Evolutionary conservation across 306 rosid genomes (phyloP), one percentile per base, ranked within the genome.

Genomic region (Fragaria ananassa): DNA sequence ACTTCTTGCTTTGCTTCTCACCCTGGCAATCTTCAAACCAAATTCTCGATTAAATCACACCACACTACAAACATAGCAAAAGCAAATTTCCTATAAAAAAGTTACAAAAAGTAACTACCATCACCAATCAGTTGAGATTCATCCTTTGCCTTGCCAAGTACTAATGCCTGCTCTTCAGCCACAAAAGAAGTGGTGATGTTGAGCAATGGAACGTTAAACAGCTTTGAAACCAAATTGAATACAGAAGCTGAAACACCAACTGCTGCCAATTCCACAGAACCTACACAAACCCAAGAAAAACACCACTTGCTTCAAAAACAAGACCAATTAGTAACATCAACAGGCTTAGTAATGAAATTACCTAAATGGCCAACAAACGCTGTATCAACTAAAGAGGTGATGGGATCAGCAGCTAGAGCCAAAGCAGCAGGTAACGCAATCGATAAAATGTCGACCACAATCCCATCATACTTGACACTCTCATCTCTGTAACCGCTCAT

Each of bases 341-440:
- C 11, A 34, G 21, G 21, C 44, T 34, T 3, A 18, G 69, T 35
- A 23, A 64, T 64, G 5, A 35, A 64, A 17, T 35, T 88, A 95
- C 97, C 97, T 84, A 95, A 80, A 74, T 95, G 99, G 44, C 99
- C 97, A 75, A 95, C 90, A 27, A 90, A 95, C 2, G 96, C 97
- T 12, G 99, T 92, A 71, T 92, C 99, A 66, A 95, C 86, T 86
- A 95, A 87, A n/a, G 97, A 92, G 21, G 90, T 73, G 71, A 95
- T 74, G 3, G 99, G 97, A 66, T 95, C 99, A 77, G 97, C 96
- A 14, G 90, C 97, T 81, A 95, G 75, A 74, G 97, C 95, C 83
- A 92, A 56, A 10, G 95, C 97, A 74, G 99, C 99, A 79, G 99
- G 99, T 57, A 95, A 72, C 12, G 99, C 97, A 84, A 95, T 95